A percentile compares a stretch with the other conserved stretches of the same genome.
Conservation (phyloP, 371 early-diverging fungal genomes). For the Mortierella sp. region DNA sequence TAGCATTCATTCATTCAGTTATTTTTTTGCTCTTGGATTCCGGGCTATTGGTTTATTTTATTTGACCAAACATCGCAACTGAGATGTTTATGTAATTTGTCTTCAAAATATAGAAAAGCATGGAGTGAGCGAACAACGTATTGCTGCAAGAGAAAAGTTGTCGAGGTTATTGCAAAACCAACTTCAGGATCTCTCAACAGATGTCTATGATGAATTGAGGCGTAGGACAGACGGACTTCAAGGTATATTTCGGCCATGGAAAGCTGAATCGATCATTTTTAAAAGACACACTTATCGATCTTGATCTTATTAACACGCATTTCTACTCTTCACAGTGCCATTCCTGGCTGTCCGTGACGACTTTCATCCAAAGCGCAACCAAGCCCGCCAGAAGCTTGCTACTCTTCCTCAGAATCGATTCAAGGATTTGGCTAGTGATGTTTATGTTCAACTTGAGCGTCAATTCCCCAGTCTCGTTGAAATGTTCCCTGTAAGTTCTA, state of each 20-base stretch:
- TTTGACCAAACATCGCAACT: no score
- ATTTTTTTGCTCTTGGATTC: no score
- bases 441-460: constrained; percentile 85
- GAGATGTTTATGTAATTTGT: no score
- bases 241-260: constrained; percentile 59
- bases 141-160: constrained; percentile 88
- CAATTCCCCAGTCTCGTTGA: constrained; percentile 73
- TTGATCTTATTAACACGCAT: background rate
- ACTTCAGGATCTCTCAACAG: constrained; percentile 94
- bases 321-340: constrained; percentile 70
- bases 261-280: background rate
- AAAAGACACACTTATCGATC: background rate
- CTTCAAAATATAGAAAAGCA: constrained; percentile 43
- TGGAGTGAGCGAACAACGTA: constrained; percentile 67
- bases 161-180: constrained; percentile 84
- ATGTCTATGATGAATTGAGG: constrained; percentile 95
- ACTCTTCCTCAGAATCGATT: constrained; percentile 89
- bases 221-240: constrained; percentile 71
- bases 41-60: no score
- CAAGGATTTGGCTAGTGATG: constrained; percentile 92
- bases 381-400: constrained; percentile 96
- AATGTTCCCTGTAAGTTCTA: constrained; percentile 42
- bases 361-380: constrained; percentile 96
- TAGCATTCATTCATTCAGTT: no score
- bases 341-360: constrained; percentile 87